Base-by-base conservation (phyloP, 2,329 filamentous ascomycete species). In the Colletotrichum sp. region DNA sequence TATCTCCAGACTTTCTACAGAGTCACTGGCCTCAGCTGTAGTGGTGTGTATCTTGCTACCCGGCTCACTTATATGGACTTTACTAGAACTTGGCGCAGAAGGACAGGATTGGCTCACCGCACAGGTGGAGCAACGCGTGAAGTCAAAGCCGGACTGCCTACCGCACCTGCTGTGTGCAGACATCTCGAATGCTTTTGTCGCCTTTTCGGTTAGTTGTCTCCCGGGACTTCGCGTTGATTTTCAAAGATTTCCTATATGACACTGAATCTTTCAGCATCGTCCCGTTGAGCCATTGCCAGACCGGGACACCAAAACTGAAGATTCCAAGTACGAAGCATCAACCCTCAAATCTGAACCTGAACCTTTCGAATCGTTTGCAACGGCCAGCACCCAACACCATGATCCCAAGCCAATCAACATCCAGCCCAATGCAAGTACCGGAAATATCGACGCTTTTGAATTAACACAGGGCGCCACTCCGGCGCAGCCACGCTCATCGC, bases 31-130 rank as follows among this genome's bases (percentile, higher is more conserved):
- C 11, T 22, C 11, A 48, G 11, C 6, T 48, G 9, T 4, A 48
- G 9, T 48, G 44, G 44, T 48, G 44, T 19, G 44, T 48, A 48
- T 48, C 19, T 22, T 13, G 44, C 44, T 1, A 6, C 11, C 6
- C 11, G 0, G 6, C 1, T 48, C 2, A 22, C 19, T n/a, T 48
- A 7, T 22, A 12, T 22, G 19, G 0, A 22, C 6, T 48, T 22
- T 48, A 7, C 44, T 48, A 48, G 3, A 48, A 48, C 44, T 22
- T 48, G 44, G 44, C 19, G 0, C 44, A 48, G 44, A 22, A 48
- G 44, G 19, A 22, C 44, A 22, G 44, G 0, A 9, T 48, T 48
- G 19, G 44, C 44, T 48, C 44, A 48, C 44, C 44, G n/a, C 44
- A 22, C 19, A 48, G 19, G n/a, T 48, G 44, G 44, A 6, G 44